Evolutionary conservation across 2,329 filamentous ascomycete species (phyloP).

Genomic region (Didymella sp.): DNA sequence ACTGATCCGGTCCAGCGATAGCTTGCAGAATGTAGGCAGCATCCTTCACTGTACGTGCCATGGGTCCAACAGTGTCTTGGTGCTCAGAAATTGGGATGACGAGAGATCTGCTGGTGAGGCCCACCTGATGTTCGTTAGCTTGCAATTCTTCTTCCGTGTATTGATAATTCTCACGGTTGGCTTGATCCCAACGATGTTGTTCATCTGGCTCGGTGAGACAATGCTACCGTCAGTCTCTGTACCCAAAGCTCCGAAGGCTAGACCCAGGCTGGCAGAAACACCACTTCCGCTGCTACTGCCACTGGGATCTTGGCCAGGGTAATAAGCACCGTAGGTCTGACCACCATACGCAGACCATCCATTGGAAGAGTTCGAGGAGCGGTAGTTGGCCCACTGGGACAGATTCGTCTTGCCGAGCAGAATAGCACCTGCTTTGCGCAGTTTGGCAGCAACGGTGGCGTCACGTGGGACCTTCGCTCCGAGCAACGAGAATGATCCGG

Average conservation of each 20-base stretch:
- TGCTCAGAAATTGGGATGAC: conserved; percentile 70
- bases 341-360: conserved; percentile 72
- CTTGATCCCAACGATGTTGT: conserved; percentile 69
- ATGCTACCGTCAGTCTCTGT: conserved; percentile 71
- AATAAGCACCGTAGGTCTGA: conserved; percentile 68
- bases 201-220: conserved; percentile 61
- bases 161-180: conserved; percentile 53
- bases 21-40: conserved; percentile 64
- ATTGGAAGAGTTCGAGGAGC: conserved; percentile 63
- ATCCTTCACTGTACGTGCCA: conserved; percentile 65
- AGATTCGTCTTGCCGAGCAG: conserved; percentile 72
- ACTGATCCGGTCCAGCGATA: conserved; percentile 62
- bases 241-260: conserved; percentile 66
- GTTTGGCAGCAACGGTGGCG: conserved; percentile 64
- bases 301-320: conserved; percentile 65
- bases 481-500: conserved; percentile 69
- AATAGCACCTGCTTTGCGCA: conserved; percentile 67
- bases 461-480: conserved; percentile 65
- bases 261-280: conserved; percentile 65
- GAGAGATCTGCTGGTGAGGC: conserved; percentile 66
- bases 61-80: conserved; percentile 64
- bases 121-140: conserved; percentile 48
- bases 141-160: too few relatives aligned
- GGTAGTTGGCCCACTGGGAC: conserved; percentile 69
- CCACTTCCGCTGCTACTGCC: conserved; percentile 60